These are phyloP conservation scores for Geotrichum fermentans DNA, from an alignment of 1,139 yeast genomes.

Conservation along the genomic window DNA sequence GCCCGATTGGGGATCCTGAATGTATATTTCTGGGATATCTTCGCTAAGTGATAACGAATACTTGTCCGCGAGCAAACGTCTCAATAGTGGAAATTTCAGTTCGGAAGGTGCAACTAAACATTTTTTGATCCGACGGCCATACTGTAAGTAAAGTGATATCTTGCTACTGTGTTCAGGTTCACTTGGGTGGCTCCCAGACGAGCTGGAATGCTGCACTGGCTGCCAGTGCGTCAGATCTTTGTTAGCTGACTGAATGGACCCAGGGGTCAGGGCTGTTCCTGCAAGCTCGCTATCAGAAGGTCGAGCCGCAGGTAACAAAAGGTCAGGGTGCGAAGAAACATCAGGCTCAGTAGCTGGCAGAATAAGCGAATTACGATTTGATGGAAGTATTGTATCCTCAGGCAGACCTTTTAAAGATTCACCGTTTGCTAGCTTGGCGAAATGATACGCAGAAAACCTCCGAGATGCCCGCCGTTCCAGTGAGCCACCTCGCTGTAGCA, in stretches of 20 bases:
- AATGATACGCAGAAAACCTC: conserved; percentile 87
- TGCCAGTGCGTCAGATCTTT: not conserved
- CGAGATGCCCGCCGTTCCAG: conserved; percentile 87
- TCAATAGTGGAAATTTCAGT: conserved; percentile 55
- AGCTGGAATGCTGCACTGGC: not conserved
- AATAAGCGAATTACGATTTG: too few relatives aligned
- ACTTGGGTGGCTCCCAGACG: not conserved
- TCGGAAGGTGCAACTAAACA: conserved; percentile 47
- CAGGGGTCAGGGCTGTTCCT: too few relatives aligned
- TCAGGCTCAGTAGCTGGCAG: conserved; percentile 30
- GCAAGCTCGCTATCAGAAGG: conserved; percentile 14
- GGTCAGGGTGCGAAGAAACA: conserved; percentile 28
- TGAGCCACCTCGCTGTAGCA: conserved; percentile 73
- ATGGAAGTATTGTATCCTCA: conserved; percentile 6
- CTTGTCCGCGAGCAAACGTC: conserved; percentile 76
- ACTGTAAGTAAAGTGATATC: conserved; percentile 46
- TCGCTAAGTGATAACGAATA: conserved; percentile 62
- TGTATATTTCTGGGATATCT: conserved; percentile 74
- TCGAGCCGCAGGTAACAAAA: conserved; percentile 25
- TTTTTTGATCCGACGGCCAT: conserved; percentile 60
- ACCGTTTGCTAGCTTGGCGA: conserved; percentile 63
- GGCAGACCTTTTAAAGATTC: too few relatives aligned
- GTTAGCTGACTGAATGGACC: too few relatives aligned
- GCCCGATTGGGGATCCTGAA: conserved; percentile 56
- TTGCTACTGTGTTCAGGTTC: conserved; percentile 1